Evolutionary conservation across 805 yeast genomes (phyloP).

Genomic region (Phaffomyces opuntiae): DNA sequence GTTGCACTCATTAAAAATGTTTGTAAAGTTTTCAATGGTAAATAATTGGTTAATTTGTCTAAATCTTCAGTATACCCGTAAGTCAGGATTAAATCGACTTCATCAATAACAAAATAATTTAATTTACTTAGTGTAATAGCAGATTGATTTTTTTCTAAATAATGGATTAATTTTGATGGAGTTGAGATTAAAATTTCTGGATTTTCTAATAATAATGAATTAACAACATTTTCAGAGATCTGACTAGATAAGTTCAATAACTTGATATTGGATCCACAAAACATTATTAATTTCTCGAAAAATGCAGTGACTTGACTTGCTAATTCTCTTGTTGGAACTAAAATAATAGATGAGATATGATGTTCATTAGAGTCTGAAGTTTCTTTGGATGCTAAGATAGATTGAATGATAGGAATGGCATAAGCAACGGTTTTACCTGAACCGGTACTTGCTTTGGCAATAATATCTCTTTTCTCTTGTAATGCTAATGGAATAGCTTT

Average conservation of each 20-base stretch:
- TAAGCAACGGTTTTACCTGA: slow-evolving; percentile 95
- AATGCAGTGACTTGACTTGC: slow-evolving; percentile 78
- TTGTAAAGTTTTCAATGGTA: slow-evolving; percentile 75
- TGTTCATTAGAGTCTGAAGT: slow-evolving; percentile 22
- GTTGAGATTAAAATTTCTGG: slow-evolving; percentile 86
- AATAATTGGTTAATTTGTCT: slow-evolving; percentile 48
- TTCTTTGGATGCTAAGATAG: slow-evolving; percentile 44
- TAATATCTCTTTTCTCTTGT: slow-evolving; percentile 83
- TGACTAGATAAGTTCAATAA: slow-evolving; percentile 57
- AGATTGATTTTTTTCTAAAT: slow-evolving; percentile 41
- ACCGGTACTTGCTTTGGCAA: slow-evolving; percentile 93
- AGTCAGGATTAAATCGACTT: slow-evolving; percentile 84
- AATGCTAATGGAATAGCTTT: slow-evolving; percentile 89
- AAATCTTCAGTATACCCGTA: slow-evolving; percentile 91
- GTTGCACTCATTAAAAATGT: slow-evolving; percentile 97
- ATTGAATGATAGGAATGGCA: slow-evolving; percentile 77
- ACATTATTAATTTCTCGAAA: slow-evolving; percentile 58
- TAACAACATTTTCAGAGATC: slow-evolving; percentile 62
- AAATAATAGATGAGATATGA: slow-evolving; percentile 39
- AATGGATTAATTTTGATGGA: slow-evolving; percentile 66
- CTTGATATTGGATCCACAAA: slow-evolving; percentile 60
- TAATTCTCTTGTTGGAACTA: slow-evolving; percentile 92
- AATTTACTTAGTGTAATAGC: slow-evolving; percentile 48
- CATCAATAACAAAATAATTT: slow-evolving; percentile 79
- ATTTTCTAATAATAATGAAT: slow-evolving; percentile 58